Evolutionary conservation across 1,284 basidiomycete species (phyloP).

Genomic region (Baeospora myosura): DNA sequence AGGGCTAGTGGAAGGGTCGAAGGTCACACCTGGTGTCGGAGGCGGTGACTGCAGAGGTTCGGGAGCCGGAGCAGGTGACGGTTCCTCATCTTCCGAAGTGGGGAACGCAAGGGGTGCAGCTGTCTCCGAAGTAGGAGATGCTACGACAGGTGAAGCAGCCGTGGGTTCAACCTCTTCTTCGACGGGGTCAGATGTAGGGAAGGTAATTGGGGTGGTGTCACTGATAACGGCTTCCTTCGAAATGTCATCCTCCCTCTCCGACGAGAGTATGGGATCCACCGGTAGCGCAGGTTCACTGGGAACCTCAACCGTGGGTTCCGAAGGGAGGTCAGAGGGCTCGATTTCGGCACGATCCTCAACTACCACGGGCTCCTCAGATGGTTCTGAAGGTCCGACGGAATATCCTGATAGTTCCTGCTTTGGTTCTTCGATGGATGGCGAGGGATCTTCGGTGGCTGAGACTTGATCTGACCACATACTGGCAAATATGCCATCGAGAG

Average conservation of each 20-base stretch:
- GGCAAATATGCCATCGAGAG: constrained; percentile 63
- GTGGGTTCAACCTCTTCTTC: constrained; percentile 9
- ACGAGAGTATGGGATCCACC: constrained; percentile 3
- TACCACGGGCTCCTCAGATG: constrained; percentile 10
- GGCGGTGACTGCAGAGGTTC: constrained; percentile 17
- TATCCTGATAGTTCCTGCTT: constrained; percentile 39
- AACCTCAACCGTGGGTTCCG: constrained; percentile 5
- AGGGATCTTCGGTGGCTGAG: constrained; percentile 45
- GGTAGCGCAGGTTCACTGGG: neutral
- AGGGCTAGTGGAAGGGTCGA: constrained; percentile 38
- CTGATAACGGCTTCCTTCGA: neutral
- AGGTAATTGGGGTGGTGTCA: neutral
- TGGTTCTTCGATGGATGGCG: constrained; percentile 24
- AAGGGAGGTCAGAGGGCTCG: constrained; percentile 2
- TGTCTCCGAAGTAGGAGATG: constrained; percentile 4
- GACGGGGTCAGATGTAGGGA: constrained; percentile 2
- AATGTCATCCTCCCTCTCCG: neutral
- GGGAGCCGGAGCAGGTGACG: constrained; percentile 14
- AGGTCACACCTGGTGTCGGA: constrained; percentile 38
- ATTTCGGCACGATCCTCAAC: constrained; percentile 5
- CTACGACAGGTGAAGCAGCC: constrained; percentile 8
- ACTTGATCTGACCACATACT: constrained; percentile 79
- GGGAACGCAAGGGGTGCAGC: constrained; percentile 36
- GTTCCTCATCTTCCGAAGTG: constrained; percentile 25
- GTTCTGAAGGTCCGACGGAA: constrained; percentile 20